These are phyloP conservation scores for Russula sp. DNA, from an alignment of 768 basidiomycete genomes.

Conservation along the genomic window DNA sequence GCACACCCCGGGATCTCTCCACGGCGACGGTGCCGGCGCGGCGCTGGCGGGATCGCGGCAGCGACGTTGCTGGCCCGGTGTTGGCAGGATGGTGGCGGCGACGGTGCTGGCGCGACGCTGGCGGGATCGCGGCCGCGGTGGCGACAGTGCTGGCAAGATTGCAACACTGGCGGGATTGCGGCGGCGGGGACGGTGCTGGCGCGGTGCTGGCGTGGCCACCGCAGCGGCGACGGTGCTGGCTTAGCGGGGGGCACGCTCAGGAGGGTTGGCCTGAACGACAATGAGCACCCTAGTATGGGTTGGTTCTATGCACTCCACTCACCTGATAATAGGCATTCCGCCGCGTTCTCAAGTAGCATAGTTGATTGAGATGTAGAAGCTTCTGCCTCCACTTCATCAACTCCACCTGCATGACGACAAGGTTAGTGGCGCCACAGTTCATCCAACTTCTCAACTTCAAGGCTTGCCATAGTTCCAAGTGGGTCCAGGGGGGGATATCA, in stretches of 20 bases:
- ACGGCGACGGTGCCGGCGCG: too few relatives aligned
- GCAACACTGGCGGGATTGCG: too few relatives aligned
- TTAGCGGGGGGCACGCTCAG: conserved; percentile 81
- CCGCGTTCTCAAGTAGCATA: conserved; percentile 76
- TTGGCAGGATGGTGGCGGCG: too few relatives aligned
- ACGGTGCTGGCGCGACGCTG: too few relatives aligned
- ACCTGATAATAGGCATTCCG: conserved; percentile 86
- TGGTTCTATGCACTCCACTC: conserved; percentile 14
- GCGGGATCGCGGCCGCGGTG: too few relatives aligned
- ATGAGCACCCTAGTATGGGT: conserved; percentile 17
- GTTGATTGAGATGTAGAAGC: conserved; percentile 87
- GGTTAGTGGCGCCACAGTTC: background rate
- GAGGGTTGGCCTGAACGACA: conserved; percentile 80
- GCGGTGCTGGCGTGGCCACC: too few relatives aligned
- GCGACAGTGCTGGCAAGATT: too few relatives aligned
- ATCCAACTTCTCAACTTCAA: conserved; percentile 16
- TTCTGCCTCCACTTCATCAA: conserved; percentile 93
- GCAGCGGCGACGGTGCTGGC: conserved; percentile 23
- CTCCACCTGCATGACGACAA: conserved; percentile 54
- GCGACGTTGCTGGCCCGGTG: too few relatives aligned
- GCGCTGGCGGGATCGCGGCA: too few relatives aligned
- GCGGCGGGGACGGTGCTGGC: too few relatives aligned
- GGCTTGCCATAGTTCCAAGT: conserved; percentile 85
- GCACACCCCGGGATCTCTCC: too few relatives aligned
- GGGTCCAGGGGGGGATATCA: too few relatives aligned